These are phyloP conservation scores for Leccinum pachyderme DNA, from an alignment of 1,284 basidiomycete genomes.

Conservation along the genomic window DNA sequence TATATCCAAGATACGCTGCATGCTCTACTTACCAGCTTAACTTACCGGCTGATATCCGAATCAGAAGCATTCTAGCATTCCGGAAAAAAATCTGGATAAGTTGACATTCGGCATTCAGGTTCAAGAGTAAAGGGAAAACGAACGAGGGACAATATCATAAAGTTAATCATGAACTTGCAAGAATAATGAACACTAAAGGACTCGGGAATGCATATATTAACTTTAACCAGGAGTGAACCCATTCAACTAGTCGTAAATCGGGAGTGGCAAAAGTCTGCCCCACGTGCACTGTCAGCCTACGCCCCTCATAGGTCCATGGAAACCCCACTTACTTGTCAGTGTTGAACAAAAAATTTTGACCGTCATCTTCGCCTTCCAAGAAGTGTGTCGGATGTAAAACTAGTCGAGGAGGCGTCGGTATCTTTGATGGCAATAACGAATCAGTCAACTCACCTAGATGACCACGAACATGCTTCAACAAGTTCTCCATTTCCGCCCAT, in stretches of 20 bases:
- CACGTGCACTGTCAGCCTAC: slow-evolving; percentile 5
- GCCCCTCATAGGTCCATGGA: background rate
- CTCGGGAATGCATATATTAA: background rate
- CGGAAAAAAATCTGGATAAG: slow-evolving; percentile 15
- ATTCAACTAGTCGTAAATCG: slow-evolving; percentile 48
- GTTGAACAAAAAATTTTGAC: slow-evolving; percentile 90
- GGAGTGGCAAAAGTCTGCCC: slow-evolving; percentile 48
- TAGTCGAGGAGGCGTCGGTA: slow-evolving; percentile 26
- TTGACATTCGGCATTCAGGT: slow-evolving; percentile 25
- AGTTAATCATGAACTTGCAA: slow-evolving; percentile 1
- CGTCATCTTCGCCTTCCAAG: slow-evolving; percentile 81
- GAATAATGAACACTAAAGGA: slow-evolving; percentile 5
- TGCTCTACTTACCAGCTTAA: background rate
- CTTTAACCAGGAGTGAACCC: background rate
- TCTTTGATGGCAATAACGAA: background rate
- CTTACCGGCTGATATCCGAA: background rate
- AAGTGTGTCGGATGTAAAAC: slow-evolving; percentile 83
- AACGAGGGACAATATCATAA: background rate
- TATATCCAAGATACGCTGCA: slow-evolving; percentile 22
- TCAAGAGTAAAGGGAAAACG: slow-evolving; percentile 5
- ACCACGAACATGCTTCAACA: slow-evolving; percentile 74
- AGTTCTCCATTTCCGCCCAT: slow-evolving; percentile 82
- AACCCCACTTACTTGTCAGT: slow-evolving; percentile 62
- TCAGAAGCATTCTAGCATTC: background rate
- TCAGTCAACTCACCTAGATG: slow-evolving; percentile 66